Base-by-base conservation (phyloP, 768 basidiomycete species). In the Russula earlei region DNA sequence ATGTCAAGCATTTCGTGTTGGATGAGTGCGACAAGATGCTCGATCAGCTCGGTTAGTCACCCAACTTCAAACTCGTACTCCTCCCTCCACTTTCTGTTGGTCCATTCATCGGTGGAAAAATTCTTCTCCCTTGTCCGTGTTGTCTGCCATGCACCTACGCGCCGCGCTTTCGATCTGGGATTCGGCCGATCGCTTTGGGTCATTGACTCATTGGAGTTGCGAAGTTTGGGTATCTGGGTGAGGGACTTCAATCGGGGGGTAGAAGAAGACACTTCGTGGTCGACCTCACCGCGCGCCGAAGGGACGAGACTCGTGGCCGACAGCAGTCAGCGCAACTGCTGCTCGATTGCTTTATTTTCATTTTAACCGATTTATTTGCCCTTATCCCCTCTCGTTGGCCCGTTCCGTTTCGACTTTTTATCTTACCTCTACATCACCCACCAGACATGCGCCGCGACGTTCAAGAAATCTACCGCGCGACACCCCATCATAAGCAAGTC, bases 1-100 rank as follows among this genome's bases (percentile, higher is more conserved):
- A 90, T 67, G 92, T 98, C 72, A 98, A 98, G 76, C 95, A 98
- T 77, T 99, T 99, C 74, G 93, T 96, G 55, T 78, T 99, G 71
- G 96, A 99, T 81, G 96, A 99, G 77, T 99, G 96, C 81, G 96
- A 99, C 81, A 99, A 99, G 83, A 97, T 99, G 92, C 87, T 99
- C 70, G 96, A 99, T 82, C 89, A 93, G 83, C 93, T 99, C 77
- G 96, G 96, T 99, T 91, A 97, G 96, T 99, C 82, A 73, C 84
- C 78, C 84, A 77, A 77, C 82, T 85, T 85, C 77, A 80, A 80
- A 80, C 75, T 74, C 74, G 67, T 73, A 69, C 71, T 68, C 70
- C 72, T 71, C 58, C 62, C 51, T 59, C 64, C 59, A 58, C 58
- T 65, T 62, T 53, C 51, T 61, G 52, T 57, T 64, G 59, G 61